Conservation (phyloP, 306 rosid species). For the Hippophae tibetana region DNA sequence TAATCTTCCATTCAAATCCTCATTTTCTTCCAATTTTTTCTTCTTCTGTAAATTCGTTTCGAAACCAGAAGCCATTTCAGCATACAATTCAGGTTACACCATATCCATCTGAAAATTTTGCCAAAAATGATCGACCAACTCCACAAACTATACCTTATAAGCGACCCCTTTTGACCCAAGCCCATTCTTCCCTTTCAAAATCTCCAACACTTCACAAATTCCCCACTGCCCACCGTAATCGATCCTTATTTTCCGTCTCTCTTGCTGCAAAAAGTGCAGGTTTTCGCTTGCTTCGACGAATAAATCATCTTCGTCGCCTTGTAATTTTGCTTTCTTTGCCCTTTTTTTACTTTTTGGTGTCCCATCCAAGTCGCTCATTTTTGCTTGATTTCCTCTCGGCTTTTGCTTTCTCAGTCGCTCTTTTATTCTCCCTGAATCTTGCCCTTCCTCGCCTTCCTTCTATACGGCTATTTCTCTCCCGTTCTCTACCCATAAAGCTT, state of each 20-base stretch:
- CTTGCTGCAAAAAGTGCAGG: slow-evolving; percentile 36
- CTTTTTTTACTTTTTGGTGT: slow-evolving; percentile 66
- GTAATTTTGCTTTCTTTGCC: slow-evolving; percentile 61
- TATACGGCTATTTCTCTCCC: slow-evolving; percentile 47
- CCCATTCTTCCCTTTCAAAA: slow-evolving; percentile 44
- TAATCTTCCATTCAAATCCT: slow-evolving; percentile 20
- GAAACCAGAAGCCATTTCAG: slow-evolving; percentile 22
- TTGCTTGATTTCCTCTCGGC: slow-evolving; percentile 82
- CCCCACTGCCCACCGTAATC: slow-evolving; percentile 24
- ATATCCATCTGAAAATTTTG: slow-evolving; percentile 2
- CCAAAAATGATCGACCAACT: slow-evolving; percentile 16
- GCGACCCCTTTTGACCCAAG: slow-evolving; percentile 50
- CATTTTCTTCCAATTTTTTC: not conserved
- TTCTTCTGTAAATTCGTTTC: slow-evolving; percentile 23
- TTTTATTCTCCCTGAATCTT: slow-evolving; percentile 64
- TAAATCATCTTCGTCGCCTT: slow-evolving; percentile 43
- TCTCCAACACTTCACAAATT: slow-evolving; percentile 38
- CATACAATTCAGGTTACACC: slow-evolving; percentile 15
- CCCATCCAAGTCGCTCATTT: slow-evolving; percentile 64
- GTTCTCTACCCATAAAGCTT: slow-evolving; percentile 52
- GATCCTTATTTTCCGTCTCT: slow-evolving; percentile 27
- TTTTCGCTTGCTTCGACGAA: slow-evolving; percentile 46
- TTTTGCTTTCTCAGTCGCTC: slow-evolving; percentile 77
- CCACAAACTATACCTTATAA: slow-evolving; percentile 47
- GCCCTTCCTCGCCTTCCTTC: slow-evolving; percentile 78